Evolutionary conservation across 352 stramenopile species (phyloP), one percentile per base, ranked within the genome.

Genomic region (Pythium folliculosum): DNA sequence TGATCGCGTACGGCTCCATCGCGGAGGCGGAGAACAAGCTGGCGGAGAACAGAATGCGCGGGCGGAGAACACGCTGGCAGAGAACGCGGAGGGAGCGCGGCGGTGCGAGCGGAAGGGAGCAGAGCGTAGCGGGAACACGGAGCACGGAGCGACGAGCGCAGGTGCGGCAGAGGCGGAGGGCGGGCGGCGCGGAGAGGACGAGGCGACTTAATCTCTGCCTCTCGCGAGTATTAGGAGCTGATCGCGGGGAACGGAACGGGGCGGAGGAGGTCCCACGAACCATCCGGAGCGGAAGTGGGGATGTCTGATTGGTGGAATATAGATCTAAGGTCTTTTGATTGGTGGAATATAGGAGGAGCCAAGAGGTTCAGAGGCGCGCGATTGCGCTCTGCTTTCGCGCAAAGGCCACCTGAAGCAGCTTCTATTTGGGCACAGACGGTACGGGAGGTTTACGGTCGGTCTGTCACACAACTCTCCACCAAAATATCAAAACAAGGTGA

Each of bases 1-100:
- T 90, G 62, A 90, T 84, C 50, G 58, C 44, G 60, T 65, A 47
- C 37, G n/a, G 35, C 40, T 67, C 60, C 60, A 67, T 67, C 17
- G 43, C 21, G 53, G 23, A 32, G 32, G 30, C 19, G 53, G n/a
- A 21, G 53, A 21, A 48, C n/a, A n/a, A n/a, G n/a, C n/a, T n/a
- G n/a, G n/a, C n/a, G n/a, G n/a, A n/a, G n/a, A n/a, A n/a, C n/a
- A n/a, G n/a, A n/a, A n/a, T n/a, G n/a, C n/a, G n/a, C n/a, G n/a
- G n/a, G n/a, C n/a, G n/a, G n/a, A n/a, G n/a, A n/a, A n/a, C n/a
- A n/a, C n/a, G n/a, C n/a, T n/a, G n/a, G n/a, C n/a, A n/a, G n/a
- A n/a, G n/a, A n/a, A n/a, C n/a, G n/a, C n/a, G n/a, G n/a, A n/a
- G n/a, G n/a, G n/a, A n/a, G n/a, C n/a, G n/a, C n/a, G n/a, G n/a